phyloP scores from a whole-genome alignment of 306 rosid species.

The Fragaria nilgerrensis region DNA sequence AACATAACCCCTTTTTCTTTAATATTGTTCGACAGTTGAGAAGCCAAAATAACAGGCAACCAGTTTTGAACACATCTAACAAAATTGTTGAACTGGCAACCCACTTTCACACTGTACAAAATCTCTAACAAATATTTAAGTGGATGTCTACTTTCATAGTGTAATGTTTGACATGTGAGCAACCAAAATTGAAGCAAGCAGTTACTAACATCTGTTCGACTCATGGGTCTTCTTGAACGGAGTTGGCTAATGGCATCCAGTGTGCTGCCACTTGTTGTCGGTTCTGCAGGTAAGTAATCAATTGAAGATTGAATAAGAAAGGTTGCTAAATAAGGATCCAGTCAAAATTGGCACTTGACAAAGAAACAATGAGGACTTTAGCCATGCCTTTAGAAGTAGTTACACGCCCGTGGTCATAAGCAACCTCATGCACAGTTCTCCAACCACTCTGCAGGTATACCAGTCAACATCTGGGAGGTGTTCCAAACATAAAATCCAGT shows the following conservation, averaged over 20 bases:
- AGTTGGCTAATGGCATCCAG: constrained; percentile 61
- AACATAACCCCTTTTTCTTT: neutral
- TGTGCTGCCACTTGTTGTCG: constrained; percentile 50
- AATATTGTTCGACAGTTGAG: neutral
- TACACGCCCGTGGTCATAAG: constrained; percentile 38
- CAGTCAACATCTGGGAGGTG: constrained; percentile 15
- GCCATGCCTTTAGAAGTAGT: constrained; percentile 61
- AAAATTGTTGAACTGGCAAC: neutral
- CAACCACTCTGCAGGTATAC: constrained; percentile 54
- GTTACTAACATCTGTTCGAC: constrained; percentile 73
- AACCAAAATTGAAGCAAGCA: constrained; percentile 18
- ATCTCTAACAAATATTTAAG: neutral
- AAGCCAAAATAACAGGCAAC: constrained; percentile 10
- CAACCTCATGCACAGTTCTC: constrained; percentile 56
- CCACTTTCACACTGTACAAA: neutral
- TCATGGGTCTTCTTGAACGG: constrained; percentile 70
- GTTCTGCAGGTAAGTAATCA: constrained; percentile 45
- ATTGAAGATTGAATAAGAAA: constrained; percentile 4
- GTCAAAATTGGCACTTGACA: constrained; percentile 14
- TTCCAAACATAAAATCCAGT: constrained; percentile 19
- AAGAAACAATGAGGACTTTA: constrained; percentile 25
- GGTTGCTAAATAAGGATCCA: constrained; percentile 21
- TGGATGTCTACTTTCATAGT: too few relatives aligned
- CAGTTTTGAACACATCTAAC: constrained; percentile 38
- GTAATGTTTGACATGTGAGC: neutral